Conservation (phyloP, 2,329 filamentous ascomycete genomes). For the Pyricularia sp. region DNA sequence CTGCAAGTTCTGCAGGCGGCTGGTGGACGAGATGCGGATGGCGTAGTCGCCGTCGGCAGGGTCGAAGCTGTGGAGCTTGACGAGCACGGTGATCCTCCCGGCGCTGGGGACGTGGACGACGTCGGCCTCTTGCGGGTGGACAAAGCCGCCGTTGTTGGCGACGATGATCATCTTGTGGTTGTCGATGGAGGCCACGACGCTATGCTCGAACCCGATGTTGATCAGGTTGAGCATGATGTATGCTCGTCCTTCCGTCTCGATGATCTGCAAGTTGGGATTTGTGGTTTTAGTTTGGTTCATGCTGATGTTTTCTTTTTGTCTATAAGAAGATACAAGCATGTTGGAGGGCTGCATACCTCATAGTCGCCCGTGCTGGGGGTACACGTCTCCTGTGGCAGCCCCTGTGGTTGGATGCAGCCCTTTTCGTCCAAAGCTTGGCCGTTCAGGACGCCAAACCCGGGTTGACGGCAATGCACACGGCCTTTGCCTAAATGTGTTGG, state of each 20-base stretch:
- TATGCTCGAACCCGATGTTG: conserved; percentile 12
- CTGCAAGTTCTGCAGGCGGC: conserved; percentile 15
- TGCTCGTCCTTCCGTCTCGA: conserved; percentile 9
- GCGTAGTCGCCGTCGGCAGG: conserved; percentile 12
- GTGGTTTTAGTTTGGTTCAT: not conserved
- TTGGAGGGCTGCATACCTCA: not conserved
- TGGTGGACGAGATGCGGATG: conserved; percentile 14
- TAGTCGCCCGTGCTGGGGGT: not conserved
- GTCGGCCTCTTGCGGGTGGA: conserved; percentile 8
- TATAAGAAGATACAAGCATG: no score
- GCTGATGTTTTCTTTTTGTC: no score
- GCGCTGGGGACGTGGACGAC: conserved; percentile 13
- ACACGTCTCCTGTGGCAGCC: not conserved
- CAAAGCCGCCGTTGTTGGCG: conserved; percentile 16
- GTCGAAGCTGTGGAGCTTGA: conserved; percentile 10
- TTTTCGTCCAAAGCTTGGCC: conserved; percentile 8
- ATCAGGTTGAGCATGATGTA: conserved; percentile 13
- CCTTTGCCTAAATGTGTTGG: conserved; percentile 11
- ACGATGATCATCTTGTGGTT: conserved; percentile 15
- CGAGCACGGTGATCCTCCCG: conserved; percentile 12
- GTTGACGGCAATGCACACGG: conserved; percentile 13
- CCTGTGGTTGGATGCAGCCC: conserved; percentile 9
- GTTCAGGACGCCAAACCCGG: conserved; percentile 8
- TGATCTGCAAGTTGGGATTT: conserved; percentile 5
- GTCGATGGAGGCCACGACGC: conserved; percentile 12